Evolutionary conservation across 768 basidiomycete genomes (phyloP).

Genomic region (Phaeotremella fagi): DNA sequence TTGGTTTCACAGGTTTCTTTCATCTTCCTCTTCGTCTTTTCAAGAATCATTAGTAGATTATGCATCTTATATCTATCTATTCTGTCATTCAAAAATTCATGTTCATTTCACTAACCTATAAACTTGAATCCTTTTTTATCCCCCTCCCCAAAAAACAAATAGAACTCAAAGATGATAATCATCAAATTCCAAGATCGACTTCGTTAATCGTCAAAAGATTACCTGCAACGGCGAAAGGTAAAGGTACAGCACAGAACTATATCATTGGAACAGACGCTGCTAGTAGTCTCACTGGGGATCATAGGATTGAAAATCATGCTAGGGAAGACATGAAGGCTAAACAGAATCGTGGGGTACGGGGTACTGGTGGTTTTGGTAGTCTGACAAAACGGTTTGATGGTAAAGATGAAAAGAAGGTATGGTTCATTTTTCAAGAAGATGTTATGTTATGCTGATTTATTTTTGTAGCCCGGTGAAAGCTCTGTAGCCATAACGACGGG

Average conservation of each 20-base stretch:
- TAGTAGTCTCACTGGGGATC: conserved; percentile 58
- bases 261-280: conserved; percentile 44
- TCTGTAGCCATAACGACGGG: conserved; percentile 38
- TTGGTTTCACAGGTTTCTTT: not conserved
- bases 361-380: conserved; percentile 29
- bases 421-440: conserved; percentile 1
- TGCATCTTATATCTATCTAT: too few relatives aligned
- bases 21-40: too few relatives aligned
- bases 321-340: conserved; percentile 41
- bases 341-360: conserved; percentile 22
- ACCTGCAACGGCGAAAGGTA: conserved; percentile 56
- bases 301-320: conserved; percentile 39
- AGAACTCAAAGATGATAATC: conserved; percentile 90
- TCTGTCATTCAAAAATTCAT: too few relatives aligned
- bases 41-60: too few relatives aligned
- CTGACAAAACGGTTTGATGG: conserved; percentile 88
- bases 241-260: conserved; percentile 50
- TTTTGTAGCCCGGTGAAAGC: not conserved
- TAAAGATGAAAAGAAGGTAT: conserved; percentile 59
- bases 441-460: not conserved
- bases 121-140: too few relatives aligned
- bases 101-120: too few relatives aligned
- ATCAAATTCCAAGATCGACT: conserved; percentile 88
- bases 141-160: too few relatives aligned
- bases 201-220: conserved; percentile 89